Conservation (phyloP, 108 stramenopile species). For the Fistulifera solaris region DNA sequence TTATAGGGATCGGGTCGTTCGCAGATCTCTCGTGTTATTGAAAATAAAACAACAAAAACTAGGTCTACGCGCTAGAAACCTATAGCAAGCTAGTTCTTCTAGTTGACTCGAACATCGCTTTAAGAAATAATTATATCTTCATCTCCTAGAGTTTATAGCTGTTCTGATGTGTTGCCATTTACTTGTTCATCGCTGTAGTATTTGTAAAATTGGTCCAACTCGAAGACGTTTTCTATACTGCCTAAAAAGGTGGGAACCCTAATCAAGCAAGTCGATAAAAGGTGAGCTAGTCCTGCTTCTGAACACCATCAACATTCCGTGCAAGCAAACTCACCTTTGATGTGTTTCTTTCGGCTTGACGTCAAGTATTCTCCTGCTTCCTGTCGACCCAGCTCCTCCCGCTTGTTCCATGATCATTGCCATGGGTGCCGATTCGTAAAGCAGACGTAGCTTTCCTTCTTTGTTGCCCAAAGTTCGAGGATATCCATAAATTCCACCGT, state of each 20-base stretch:
- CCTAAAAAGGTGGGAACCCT: constrained; percentile 79
- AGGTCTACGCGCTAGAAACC: no score
- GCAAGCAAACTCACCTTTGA: constrained; percentile 19
- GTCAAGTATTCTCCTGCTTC: constrained; percentile 73
- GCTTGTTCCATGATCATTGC: constrained; percentile 98
- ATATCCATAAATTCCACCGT: constrained; percentile 98
- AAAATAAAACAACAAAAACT: no score
- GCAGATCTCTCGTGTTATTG: no score
- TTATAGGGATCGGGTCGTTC: no score
- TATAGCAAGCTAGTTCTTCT: no score
- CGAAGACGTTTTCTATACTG: constrained; percentile 78
- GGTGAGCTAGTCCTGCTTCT: no score
- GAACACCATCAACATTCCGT: no score
- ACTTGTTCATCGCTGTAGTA: constrained; percentile 53
- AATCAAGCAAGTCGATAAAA: not conserved
- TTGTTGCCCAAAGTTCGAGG: constrained; percentile 81
- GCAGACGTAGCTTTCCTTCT: constrained; percentile 79
- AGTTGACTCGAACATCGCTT: no score
- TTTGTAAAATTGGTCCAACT: constrained; percentile 79
- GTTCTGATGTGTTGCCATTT: no score
- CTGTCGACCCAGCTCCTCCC: constrained; percentile 92
- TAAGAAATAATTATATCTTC: no score
- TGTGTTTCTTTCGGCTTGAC: constrained; percentile 83
- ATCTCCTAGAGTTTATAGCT: no score
- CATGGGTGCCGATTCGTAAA: constrained; percentile 96